These are phyloP conservation scores for Curvularia spicifera DNA, from an alignment of 2,329 filamentous ascomycete species.

Conservation along the genomic window DNA sequence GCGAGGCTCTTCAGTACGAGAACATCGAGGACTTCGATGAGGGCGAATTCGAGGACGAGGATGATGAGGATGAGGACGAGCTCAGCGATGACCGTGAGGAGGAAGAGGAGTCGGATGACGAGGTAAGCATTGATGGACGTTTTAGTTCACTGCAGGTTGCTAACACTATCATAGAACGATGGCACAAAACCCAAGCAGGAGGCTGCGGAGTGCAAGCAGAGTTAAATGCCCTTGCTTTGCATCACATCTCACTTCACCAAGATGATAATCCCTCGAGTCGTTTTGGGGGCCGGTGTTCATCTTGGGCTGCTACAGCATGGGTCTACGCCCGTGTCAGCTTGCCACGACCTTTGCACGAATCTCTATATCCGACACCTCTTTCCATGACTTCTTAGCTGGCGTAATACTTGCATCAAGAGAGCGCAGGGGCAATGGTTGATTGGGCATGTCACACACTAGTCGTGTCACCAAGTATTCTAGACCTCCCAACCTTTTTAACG, in stretches of 20 bases:
- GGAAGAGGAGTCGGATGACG: slow-evolving; percentile 61
- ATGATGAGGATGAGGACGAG: slow-evolving; percentile 91
- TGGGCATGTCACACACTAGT: slow-evolving; percentile 28
- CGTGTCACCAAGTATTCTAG: slow-evolving; percentile 34
- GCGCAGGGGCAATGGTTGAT: slow-evolving; percentile 27
- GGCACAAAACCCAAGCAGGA: slow-evolving; percentile 55
- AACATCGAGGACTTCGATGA: slow-evolving; percentile 86
- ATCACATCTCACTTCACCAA: slow-evolving; percentile 9
- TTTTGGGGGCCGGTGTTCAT: slow-evolving; percentile 14
- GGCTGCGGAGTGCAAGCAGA: slow-evolving; percentile 55
- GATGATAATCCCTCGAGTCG: slow-evolving; percentile 21
- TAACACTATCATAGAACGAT: slow-evolving; percentile 43
- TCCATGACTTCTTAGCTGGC: slow-evolving; percentile 31
- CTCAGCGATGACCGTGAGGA: slow-evolving; percentile 81
- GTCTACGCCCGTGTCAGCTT: slow-evolving; percentile 7
- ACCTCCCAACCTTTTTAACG: slow-evolving; percentile 18
- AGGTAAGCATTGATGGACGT: slow-evolving; percentile 34
- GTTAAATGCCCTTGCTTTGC: slow-evolving; percentile 35
- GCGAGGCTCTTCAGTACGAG: slow-evolving; percentile 95
- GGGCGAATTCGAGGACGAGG: slow-evolving; percentile 85
- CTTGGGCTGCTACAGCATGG: slow-evolving; percentile 11
- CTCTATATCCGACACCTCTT: slow-evolving; percentile 22
- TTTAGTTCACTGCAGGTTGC: neutral
- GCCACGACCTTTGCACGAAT: slow-evolving; percentile 13
- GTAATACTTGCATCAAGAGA: slow-evolving; percentile 42